Evolutionary conservation across 2,329 filamentous ascomycete species (phyloP).

Genomic region (Aspergillus sp.): DNA sequence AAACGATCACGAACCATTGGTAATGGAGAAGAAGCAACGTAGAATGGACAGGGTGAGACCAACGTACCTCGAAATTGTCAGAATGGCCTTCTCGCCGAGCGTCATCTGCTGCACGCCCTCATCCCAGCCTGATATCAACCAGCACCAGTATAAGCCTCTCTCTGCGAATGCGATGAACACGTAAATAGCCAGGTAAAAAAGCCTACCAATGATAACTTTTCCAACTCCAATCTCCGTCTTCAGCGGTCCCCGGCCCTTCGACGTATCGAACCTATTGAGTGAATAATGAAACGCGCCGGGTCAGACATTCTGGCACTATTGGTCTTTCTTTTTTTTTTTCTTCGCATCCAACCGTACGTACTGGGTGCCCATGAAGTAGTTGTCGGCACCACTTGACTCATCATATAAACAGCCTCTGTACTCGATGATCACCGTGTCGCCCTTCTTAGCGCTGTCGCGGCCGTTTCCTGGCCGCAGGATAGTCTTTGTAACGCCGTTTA

Average conservation of each 20-base stretch:
- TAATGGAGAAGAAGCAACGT: not conserved
- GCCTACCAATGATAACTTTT: slow-evolving; percentile 76
- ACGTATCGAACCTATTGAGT: slow-evolving; percentile 74
- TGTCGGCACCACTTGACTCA: slow-evolving; percentile 51
- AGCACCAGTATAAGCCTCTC: too few relatives aligned
- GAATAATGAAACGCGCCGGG: not conserved
- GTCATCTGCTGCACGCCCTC: slow-evolving; percentile 84
- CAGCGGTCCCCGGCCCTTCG: slow-evolving; percentile 71
- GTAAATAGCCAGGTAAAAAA: not conserved
- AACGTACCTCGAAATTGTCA: slow-evolving; percentile 75
- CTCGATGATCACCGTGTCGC: slow-evolving; percentile 79
- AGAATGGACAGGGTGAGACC: not conserved
- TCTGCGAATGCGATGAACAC: not conserved
- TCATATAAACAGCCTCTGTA: slow-evolving; percentile 90
- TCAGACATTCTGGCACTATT: not conserved
- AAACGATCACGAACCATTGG: too few relatives aligned
- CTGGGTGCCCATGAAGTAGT: slow-evolving; percentile 64
- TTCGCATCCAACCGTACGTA: slow-evolving; percentile 44
- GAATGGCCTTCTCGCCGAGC: slow-evolving; percentile 82
- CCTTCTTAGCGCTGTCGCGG: slow-evolving; percentile 58
- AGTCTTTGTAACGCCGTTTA: slow-evolving; percentile 72
- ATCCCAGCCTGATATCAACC: slow-evolving; percentile 62
- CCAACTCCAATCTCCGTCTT: slow-evolving; percentile 76
- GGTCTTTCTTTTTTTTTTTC: too few relatives aligned
- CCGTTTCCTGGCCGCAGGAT: slow-evolving; percentile 61